Evolutionary conservation across 2,329 filamentous ascomycete species (phyloP).

Genomic region (Sclerotinia trifoliorum): DNA sequence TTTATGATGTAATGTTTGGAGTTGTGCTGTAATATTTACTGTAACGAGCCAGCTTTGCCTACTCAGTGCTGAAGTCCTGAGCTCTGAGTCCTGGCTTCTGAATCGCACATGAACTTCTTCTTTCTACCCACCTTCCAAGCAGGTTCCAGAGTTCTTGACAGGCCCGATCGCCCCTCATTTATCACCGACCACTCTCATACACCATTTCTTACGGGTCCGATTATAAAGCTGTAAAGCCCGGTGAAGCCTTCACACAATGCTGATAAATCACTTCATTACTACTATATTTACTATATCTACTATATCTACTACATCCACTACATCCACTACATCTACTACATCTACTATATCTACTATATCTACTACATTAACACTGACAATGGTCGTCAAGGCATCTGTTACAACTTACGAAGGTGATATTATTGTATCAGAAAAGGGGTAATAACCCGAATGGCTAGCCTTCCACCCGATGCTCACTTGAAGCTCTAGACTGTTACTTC

Average conservation of each 20-base stretch:
- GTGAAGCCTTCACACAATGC: constrained; percentile 3
- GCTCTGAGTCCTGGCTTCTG: too few relatives aligned
- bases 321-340: not conserved
- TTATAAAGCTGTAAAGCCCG: constrained; percentile 6
- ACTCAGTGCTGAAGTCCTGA: too few relatives aligned
- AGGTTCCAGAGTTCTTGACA: constrained; percentile 1
- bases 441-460: not conserved
- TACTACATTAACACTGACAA: too few relatives aligned
- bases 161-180: constrained; percentile 9
- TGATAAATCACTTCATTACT: not conserved
- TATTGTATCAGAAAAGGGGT: not conserved
- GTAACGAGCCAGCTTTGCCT: not conserved
- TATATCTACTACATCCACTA: too few relatives aligned
- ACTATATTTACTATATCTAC: not conserved
- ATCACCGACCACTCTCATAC: not conserved
- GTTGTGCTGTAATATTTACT: not conserved
- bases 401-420: not conserved
- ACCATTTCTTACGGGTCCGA: constrained; percentile 11
- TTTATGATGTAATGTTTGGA: not conserved
- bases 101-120: too few relatives aligned
- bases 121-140: not conserved
- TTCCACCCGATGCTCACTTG: not conserved
- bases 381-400: not conserved
- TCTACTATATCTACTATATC: not conserved
- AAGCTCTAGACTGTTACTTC: constrained; percentile 6